Evolutionary conservation across 352 stramenopile species (phyloP), one percentile per base, ranked within the genome.

Genomic region (Phytopythium litorale): DNA sequence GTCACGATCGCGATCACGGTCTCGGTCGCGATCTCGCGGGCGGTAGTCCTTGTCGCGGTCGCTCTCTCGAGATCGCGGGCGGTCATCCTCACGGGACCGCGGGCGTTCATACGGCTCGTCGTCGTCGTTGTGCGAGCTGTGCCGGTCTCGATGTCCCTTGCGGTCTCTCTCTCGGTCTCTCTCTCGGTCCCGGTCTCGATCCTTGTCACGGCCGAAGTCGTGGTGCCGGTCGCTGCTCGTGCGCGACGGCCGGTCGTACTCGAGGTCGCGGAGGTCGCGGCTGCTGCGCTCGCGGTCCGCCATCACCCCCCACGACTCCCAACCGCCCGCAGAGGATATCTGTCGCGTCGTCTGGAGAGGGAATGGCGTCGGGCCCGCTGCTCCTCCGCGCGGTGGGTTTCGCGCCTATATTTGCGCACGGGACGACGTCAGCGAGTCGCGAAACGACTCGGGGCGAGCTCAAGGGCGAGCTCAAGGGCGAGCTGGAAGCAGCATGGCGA

Each of bases 201-300:
- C 45, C 45, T 30, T 32, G 21, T 51, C n/a, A 5, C 45, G 45
- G 4, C 45, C 19, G 45, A 15, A 28, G 42, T 49, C 42, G 1
- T 28, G 42, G 42, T 49, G 42, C 19, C 42, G 42, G 42, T 49
- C 42, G 42, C n/a, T 49, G 42, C 42, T 49, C 45, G 45, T 51
- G 8, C 45, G 19, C 23, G n/a, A 21, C 9, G n/a, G 11, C 21
- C 45, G 45, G 8, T 51, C 45, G 21, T 19, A 32, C 45, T 51
- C 45, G 21, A 32, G 42, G 19, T 49, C 42, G 42, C 42, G 42
- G 19, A 49, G 42, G 7, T 49, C 60, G 21, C 45, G 65, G 42
- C 40, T 61, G 48, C 67, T 58, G 45, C 63, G 58, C 21, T 70
- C 63, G n/a, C 64, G 66, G 9, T 81, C 62, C 19, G 50, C 18